Evolutionary conservation across 805 yeast genomes (phyloP), one percentile per base, ranked within the genome.

Genomic region (Teunomyces tritomae): DNA sequence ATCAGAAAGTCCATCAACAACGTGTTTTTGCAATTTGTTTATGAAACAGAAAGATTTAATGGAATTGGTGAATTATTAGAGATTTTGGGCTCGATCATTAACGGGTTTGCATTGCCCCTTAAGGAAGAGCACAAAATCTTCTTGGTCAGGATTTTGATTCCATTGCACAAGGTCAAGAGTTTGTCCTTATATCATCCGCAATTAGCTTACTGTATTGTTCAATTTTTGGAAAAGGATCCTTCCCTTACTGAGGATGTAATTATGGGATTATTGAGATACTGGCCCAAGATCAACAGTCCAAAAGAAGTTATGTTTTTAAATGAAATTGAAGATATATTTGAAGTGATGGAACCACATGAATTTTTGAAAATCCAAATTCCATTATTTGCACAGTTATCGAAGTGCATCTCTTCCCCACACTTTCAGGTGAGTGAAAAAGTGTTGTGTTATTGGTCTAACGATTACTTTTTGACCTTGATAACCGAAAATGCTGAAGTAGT

Each of bases 351-450:
- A 68, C 96, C 97, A 10, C 74, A 79, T 49, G 98, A 94, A 68
- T 94, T 94, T 64, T 80, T 83, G 54, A 89, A 89, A 68, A 88
- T 94, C 54, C 95, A 91, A 68, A 87, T 90, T 2, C 98, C 98
- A 3, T 73, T 94, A 42, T 91, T 91, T 69, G 95, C 92, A 28
- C 99, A 94, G 70, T 77, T 94, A 54, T 87, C 96, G 44, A 89
- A 87, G 67, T 92, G 98, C 70, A 91, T 94, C 34, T 80, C 96
- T 26, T 87, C 96, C 1, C 89, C 96, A 26, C 98, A 94, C 71
- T 95, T 94, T 75, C 99, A 94, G 76, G 97, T 94, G 24, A 87
- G 95, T 49, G 99, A 94, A 69, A 89, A 95, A 57, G 97, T 94
- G 2, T 78, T 94, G 50, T 87, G 91, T 63, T 89, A 83, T 67